Evolutionary conservation across 2,329 filamentous ascomycete genomes (phyloP).

Genomic region (Aspergillus quadrilineatus): DNA sequence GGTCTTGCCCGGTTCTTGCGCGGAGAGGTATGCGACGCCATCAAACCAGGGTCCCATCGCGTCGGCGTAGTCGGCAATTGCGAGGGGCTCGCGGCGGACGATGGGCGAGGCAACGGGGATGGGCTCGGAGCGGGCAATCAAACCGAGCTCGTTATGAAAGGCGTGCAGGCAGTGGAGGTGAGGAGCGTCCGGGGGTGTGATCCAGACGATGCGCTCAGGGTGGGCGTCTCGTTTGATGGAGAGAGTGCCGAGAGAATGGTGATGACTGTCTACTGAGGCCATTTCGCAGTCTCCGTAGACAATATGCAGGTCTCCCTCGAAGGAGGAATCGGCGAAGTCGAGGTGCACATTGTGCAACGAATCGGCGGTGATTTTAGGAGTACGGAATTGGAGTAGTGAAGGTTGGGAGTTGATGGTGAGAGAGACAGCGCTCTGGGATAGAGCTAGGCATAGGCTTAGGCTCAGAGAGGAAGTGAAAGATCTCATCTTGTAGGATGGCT

Average conservation of each 20-base stretch:
- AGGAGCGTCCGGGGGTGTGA: conserved; percentile 31
- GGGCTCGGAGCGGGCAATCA: conserved; percentile 25
- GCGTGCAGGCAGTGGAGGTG: conserved; percentile 37
- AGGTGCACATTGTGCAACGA: conserved; percentile 53
- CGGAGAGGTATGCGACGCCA: conserved; percentile 38
- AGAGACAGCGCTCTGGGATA: not conserved
- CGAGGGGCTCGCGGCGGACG: conserved; percentile 27
- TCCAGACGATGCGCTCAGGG: conserved; percentile 48
- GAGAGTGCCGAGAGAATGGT: conserved; percentile 47
- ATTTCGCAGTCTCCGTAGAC: conserved; percentile 48
- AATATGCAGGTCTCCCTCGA: conserved; percentile 46
- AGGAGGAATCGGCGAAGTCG: conserved; percentile 38
- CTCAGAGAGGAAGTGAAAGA: not conserved
- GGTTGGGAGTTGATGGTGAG: not conserved
- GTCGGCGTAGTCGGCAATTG: conserved; percentile 39
- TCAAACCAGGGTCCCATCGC: conserved; percentile 44
- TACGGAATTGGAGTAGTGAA: conserved; percentile 27
- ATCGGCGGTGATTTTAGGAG: conserved; percentile 36
- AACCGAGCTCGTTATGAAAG: conserved; percentile 24
- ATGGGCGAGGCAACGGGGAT: conserved; percentile 20
- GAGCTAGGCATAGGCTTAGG: conserved; percentile 1
- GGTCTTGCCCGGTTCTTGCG: conserved; percentile 26
- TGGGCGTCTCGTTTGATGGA: conserved; percentile 38
- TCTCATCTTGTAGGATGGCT: not conserved
- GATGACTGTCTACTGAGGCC: conserved; percentile 30